Base-by-base conservation (phyloP, 73 alveolate genomes). In the Tetrahymena elliotti region DNA sequence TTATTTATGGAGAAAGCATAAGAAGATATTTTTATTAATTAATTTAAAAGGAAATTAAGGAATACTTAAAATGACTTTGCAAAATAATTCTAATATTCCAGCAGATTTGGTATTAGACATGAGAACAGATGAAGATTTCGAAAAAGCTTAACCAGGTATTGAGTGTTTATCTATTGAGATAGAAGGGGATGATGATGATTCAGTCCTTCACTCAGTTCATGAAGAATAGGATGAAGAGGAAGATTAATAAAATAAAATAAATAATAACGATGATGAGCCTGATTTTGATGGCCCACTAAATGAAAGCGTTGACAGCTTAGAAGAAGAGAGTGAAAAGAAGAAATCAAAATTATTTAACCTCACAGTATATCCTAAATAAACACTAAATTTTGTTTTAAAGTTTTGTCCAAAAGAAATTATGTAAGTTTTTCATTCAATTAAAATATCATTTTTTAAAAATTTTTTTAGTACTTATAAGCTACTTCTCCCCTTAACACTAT, bases 61-160 rank as follows among this genome's bases (percentile, higher is more conserved):
- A 53, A 98, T 98, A 83, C 97, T 98, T 52, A 97, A 99, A 96
- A 97, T 98, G 98, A 93, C 98, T 82, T 94, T 98, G 93, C 98
- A 99, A 12, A 95, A 96, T 54, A 99, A 97, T 52, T 96, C 96
- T 82, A 97, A 93, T 39, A 98, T 96, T 53, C 97, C 97, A 84
- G 99, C 97, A 38, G 99, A 97, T 82, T 98, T 97, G 38, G 96
- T 94, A 16, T 37, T 94, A 37, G 96, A 94, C 84, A 53, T 94
- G 52, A 94, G 96, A 94, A 68, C 94, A 83, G 52, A 36, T 38
- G 68, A 84, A 9, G 94, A 84, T 84, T 38, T 24, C 12, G 83
- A 36, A 22, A 24, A 84, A 33, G 94, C 94, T 33, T 39, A 36
- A 38, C 38, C 52, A 38, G 94, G 94, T 38, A 84, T 84, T 18